Base-by-base conservation (phyloP, 1,139 yeast genomes). In the Kurtzmaniella natalensis region DNA sequence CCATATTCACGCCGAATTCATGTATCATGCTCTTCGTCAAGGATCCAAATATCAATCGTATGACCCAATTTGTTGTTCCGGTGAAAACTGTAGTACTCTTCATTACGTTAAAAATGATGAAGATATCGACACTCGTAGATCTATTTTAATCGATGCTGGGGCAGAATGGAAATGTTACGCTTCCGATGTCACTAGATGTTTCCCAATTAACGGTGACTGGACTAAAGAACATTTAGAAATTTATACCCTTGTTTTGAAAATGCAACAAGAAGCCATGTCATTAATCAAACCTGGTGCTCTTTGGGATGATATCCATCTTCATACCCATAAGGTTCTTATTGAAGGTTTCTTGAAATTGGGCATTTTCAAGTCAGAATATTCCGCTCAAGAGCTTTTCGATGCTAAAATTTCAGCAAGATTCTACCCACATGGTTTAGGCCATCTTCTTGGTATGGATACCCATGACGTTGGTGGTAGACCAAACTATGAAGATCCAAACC, bases 141-240 rank as follows among this genome's bases (percentile, higher is more conserved):
- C 92, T 4, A 73, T 92, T 9, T 71, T 92, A 41, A 81, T 92
- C 39, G 98, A 92, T 60, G 97, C 97, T 5, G 98, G 98, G 34
- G 95, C 96, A 6, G 97, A 89, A 63, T 89, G 96, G 96, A 76
- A 77, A 43, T 78, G 87, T 52, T 92, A 92, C 57, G 92, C 96
- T 4, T 72, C 89, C 32, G 98, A 92, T 54, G 96, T 92, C 33
- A 92, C 98, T 14, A 75, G 98, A 55, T 84, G 94, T 53, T 92
- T 88, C 75, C 98, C 98, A 16, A 78, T 88, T 39, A 73, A 70
- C 43, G 98, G 98, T 7, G 80, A 81, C 40, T 92, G 96, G 89
- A 75, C 92, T 9, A 72, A 73, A 43, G 97, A 92, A 53, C 94
- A 89, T 46, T 73, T 85, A 47, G 84, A 76, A 37, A 81, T 92